phyloP scores from a whole-genome alignment of 164 flowering plant species.

The Warburgia ugandensis region DNA sequence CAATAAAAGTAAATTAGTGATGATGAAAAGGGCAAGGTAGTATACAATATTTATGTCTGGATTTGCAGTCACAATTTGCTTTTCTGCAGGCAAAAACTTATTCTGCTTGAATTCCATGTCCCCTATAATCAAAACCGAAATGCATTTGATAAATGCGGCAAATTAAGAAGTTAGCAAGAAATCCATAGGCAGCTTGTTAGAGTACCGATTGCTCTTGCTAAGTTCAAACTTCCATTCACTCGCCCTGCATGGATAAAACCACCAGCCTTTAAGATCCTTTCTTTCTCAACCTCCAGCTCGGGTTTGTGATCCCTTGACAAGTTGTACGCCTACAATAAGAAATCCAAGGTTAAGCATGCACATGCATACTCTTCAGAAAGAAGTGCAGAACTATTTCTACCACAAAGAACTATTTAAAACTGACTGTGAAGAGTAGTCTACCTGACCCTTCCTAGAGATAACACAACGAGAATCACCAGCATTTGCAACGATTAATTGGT shows the following conservation, averaged over 20 bases:
- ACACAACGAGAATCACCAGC: conserved; percentile 99
- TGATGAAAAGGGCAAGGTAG: neutral
- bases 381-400: too few species aligned
- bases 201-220: conserved; percentile 97
- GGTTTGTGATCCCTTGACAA: conserved; percentile 98
- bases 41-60: conserved; percentile 85
- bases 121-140: conserved; percentile 40
- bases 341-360: neutral
- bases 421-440: conserved; percentile 15
- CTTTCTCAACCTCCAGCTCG: conserved; percentile 90
- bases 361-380: neutral
- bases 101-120: conserved; percentile 99
- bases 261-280: conserved; percentile 90
- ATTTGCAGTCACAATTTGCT: conserved; percentile 93
- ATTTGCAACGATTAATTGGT: conserved; percentile 89
- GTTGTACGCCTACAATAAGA: conserved; percentile 74
- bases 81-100: conserved; percentile 80
- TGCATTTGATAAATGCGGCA: neutral
- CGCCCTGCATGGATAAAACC: conserved; percentile 98
- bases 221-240: conserved; percentile 95
- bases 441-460: conserved; percentile 96
- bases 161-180: neutral
- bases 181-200: neutral
- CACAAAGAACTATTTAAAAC: too few species aligned
- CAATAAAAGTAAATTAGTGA: too few species aligned